Percentiles rank a stretch among this genome's conserved stretches.
These are phyloP conservation scores for Sphaerosporella brunnea DNA, from an alignment of 495 filamentous ascomycete genomes.

Conservation along the genomic window DNA sequence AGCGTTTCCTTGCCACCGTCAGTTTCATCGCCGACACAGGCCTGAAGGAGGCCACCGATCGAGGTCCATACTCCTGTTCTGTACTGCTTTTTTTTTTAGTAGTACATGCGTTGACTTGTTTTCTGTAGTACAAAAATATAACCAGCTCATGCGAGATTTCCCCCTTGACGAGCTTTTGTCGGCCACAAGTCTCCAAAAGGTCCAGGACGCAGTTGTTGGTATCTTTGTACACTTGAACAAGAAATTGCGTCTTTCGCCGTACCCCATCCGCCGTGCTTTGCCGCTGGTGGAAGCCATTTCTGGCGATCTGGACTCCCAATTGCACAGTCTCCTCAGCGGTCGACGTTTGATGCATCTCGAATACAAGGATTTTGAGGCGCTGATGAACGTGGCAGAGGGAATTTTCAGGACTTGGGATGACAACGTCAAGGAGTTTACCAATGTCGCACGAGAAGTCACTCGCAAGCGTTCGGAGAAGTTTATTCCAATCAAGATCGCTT, in stretches of 20 bases:
- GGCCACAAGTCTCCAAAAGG: slow-evolving; percentile 71
- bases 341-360: slow-evolving; percentile 78
- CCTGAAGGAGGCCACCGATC: slow-evolving; percentile 80
- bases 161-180: slow-evolving; percentile 86
- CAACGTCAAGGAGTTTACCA: slow-evolving; percentile 90
- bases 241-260: slow-evolving; percentile 85
- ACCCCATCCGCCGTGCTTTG: slow-evolving; percentile 78
- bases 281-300: slow-evolving; percentile 98
- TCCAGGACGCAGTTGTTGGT: slow-evolving; percentile 69
- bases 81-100: slow-evolving; percentile 2
- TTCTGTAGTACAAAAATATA: slow-evolving; percentile 73
- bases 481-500: slow-evolving; percentile 86
- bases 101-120: slow-evolving; percentile 5
- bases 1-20: slow-evolving; percentile 88
- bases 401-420: slow-evolving; percentile 92
- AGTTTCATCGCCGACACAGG: slow-evolving; percentile 93
- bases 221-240: slow-evolving; percentile 92
- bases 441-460: slow-evolving; percentile 83
- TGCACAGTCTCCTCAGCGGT: slow-evolving; percentile 72
- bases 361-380: slow-evolving; percentile 67
- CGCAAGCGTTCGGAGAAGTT: slow-evolving; percentile 85
- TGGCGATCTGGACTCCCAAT: slow-evolving; percentile 65
- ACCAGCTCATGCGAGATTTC: slow-evolving; percentile 95
- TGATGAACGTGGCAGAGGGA: slow-evolving; percentile 64
- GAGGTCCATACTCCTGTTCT: slow-evolving; percentile 26